phyloP scores from a whole-genome alignment of 2,329 filamentous ascomycete species.

The Monosporascus ibericus region DNA sequence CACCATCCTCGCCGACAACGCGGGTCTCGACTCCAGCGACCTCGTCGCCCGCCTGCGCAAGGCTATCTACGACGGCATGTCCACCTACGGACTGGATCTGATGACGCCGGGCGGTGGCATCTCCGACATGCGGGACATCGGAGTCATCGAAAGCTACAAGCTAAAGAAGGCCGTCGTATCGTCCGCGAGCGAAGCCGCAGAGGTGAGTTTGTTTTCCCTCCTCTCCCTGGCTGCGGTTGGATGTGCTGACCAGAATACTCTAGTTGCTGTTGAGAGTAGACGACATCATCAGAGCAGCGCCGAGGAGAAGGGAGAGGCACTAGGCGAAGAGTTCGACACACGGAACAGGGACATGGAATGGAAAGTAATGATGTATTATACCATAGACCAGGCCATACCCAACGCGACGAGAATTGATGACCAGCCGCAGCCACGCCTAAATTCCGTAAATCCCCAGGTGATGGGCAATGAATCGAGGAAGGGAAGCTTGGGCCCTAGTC shows the following conservation, averaged over 20 bases:
- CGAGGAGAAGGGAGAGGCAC: constrained; percentile 73
- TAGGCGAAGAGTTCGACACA: constrained; percentile 29
- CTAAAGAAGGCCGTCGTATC: constrained; percentile 97
- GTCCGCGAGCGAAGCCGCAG: constrained; percentile 91
- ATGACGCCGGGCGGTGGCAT: constrained; percentile 86
- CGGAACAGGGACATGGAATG: constrained; percentile 6
- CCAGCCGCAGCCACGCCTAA: not conserved
- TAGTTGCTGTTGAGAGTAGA: constrained; percentile 88
- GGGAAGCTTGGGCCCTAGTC: no score
- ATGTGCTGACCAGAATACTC: constrained; percentile 11
- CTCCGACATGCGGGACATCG: constrained; percentile 89
- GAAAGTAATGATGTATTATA: constrained; percentile 16
- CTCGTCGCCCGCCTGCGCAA: constrained; percentile 87
- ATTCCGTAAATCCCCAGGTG: no score
- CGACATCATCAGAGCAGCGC: constrained; percentile 94
- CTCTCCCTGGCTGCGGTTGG: not conserved
- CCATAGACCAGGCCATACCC: constrained; percentile 12
- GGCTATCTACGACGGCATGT: constrained; percentile 91
- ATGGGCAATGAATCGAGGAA: no score
- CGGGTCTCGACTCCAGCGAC: constrained; percentile 90
- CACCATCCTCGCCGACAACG: constrained; percentile 95
- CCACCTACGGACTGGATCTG: constrained; percentile 84
- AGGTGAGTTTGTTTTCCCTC: constrained; percentile 53
- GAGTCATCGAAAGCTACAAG: constrained; percentile 97
- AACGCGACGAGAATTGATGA: constrained; percentile 2